Percentiles rank a stretch among this genome's conserved stretches.
Evolutionary conservation across 2,329 filamentous ascomycete genomes (phyloP).

Genomic region (Aspergillus glaucus): DNA sequence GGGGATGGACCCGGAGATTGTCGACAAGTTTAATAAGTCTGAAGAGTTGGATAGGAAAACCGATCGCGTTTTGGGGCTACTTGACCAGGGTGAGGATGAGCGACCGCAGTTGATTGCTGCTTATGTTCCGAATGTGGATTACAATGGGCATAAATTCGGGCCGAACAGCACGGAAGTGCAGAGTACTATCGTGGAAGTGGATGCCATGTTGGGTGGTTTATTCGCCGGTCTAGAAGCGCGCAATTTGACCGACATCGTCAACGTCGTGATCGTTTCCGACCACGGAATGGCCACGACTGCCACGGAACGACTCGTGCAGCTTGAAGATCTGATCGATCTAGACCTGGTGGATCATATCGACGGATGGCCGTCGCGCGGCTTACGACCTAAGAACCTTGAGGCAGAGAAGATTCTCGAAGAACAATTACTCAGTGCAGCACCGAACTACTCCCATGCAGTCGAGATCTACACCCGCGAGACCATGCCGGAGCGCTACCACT

Average conservation of each 20-base stretch:
- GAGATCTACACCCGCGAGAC: slow-evolving; percentile 77
- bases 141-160: slow-evolving; percentile 78
- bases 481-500: slow-evolving; percentile 81
- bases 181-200: slow-evolving; percentile 69
- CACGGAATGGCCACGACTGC: slow-evolving; percentile 98
- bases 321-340: slow-evolving; percentile 82
- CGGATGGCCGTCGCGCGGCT: slow-evolving; percentile 87
- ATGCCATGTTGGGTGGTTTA: slow-evolving; percentile 71
- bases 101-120: slow-evolving; percentile 88
- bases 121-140: slow-evolving; percentile 89
- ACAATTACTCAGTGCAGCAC: slow-evolving; percentile 42
- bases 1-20: slow-evolving; percentile 65
- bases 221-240: slow-evolving; percentile 70
- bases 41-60: slow-evolving; percentile 73
- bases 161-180: slow-evolving; percentile 92
- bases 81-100: slow-evolving; percentile 71
- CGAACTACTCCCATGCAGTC: slow-evolving; percentile 52
- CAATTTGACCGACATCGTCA: slow-evolving; percentile 84
- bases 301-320: slow-evolving; percentile 69
- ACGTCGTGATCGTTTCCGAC: slow-evolving; percentile 92
- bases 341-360: slow-evolving; percentile 74
- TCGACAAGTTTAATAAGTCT: slow-evolving; percentile 78
- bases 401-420: slow-evolving; percentile 65
- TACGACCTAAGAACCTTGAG: slow-evolving; percentile 66
- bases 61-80: slow-evolving; percentile 67